A percentile compares a stretch with the other conserved stretches of the same genome.
Evolutionary conservation across 768 basidiomycete genomes (phyloP).

Genomic region (Mycena metata): DNA sequence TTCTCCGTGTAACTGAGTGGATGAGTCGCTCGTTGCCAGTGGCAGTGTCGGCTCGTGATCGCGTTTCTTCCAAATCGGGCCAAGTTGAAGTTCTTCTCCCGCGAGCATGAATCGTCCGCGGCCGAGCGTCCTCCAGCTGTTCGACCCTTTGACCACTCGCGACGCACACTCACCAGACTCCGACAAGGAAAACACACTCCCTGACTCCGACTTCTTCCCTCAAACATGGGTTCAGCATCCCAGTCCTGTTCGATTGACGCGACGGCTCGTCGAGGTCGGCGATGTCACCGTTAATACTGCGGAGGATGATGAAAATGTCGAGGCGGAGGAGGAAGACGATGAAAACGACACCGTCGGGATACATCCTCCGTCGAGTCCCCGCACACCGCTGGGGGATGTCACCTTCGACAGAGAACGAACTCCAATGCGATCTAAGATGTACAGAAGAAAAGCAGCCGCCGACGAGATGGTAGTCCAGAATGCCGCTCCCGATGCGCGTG

Average conservation of each 20-base stretch:
- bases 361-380: constrained; percentile 47
- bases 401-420: constrained; percentile 49
- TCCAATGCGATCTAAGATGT: constrained; percentile 52
- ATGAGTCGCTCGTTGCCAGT: no score
- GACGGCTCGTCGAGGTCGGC: constrained; percentile 64
- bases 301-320: constrained; percentile 37
- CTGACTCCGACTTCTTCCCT: constrained; percentile 55
- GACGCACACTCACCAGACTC: constrained; percentile 51
- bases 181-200: constrained; percentile 63
- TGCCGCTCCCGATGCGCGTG: constrained; percentile 13
- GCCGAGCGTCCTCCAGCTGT: constrained; percentile 62
- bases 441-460: constrained; percentile 10
- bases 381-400: constrained; percentile 57
- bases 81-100: constrained; percentile 32
- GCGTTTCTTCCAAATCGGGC: constrained; percentile 48
- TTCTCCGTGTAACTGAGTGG: no score
- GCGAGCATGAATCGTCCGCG: constrained; percentile 55
- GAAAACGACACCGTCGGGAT: constrained; percentile 55
- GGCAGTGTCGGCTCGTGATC: constrained; percentile 4
- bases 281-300: constrained; percentile 58
- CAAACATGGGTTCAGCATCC: constrained; percentile 47
- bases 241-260: constrained; percentile 49
- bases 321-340: constrained; percentile 49
- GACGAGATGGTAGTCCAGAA: background rate
- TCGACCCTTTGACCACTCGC: constrained; percentile 60